These are phyloP conservation scores for Eucalyptus microcorys DNA, from an alignment of 345 rosid species.

Conservation along the genomic window DNA sequence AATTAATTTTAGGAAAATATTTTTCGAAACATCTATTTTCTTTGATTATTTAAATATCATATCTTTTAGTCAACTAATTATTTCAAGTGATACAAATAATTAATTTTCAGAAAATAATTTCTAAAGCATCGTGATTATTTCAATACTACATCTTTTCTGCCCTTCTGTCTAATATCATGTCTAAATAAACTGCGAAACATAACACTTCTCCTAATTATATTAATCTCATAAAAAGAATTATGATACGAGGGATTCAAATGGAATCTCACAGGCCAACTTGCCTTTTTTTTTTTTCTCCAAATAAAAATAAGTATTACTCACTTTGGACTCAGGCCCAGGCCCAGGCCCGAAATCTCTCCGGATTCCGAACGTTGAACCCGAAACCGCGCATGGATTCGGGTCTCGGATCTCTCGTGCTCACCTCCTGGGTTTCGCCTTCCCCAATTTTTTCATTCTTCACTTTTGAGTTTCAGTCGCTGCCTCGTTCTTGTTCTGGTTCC, in stretches of 20 bases:
- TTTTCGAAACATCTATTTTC: no score
- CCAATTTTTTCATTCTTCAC: neutral
- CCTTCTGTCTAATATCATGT: neutral
- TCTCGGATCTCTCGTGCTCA: neutral
- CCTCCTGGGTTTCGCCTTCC: neutral
- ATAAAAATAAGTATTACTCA: neutral
- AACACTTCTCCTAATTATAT: accelerated
- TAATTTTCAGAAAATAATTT: no score
- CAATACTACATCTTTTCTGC: neutral
- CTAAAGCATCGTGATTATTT: neutral
- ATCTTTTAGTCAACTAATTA: neutral
- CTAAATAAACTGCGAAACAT: neutral
- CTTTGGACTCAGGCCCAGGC: neutral
- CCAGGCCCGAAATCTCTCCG: neutral
- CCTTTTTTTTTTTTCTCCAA: neutral
- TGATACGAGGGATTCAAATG: neutral
- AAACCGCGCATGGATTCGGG: neutral
- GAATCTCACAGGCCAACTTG: neutral
- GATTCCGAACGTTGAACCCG: neutral
- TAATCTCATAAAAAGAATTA: neutral
- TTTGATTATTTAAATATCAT: neutral
- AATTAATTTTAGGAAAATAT: no score
- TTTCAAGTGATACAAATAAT: neutral
- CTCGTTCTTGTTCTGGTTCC: neutral
- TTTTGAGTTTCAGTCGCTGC: neutral